phyloP scores from a whole-genome alignment of 139 green algal genomes.

The Chlamydomonas asymmetrica region DNA sequence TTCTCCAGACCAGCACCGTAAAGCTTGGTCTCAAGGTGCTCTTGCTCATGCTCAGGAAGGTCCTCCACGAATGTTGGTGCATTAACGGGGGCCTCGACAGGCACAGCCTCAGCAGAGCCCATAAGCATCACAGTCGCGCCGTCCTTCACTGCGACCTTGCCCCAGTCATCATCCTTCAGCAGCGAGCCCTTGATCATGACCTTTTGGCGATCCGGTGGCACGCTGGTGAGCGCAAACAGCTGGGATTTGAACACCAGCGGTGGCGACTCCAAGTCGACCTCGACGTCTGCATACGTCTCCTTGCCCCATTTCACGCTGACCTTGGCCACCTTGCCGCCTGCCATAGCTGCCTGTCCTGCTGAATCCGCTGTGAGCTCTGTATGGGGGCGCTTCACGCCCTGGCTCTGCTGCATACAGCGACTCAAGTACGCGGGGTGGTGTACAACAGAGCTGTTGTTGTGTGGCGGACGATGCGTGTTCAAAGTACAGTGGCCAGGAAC shows the following conservation, averaged over 20 bases:
- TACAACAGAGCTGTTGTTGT: too few species aligned
- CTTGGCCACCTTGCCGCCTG: too few species aligned
- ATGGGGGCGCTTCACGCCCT: too few species aligned
- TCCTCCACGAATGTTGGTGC: conserved; percentile 90
- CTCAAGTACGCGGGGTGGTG: too few species aligned
- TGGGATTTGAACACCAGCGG: conserved; percentile 94
- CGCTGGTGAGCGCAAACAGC: conserved; percentile 91
- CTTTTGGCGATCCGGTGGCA: conserved; percentile 94
- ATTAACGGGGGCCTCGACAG: conserved; percentile 67
- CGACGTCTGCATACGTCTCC: conserved; percentile 82
- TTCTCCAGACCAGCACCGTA: conserved; percentile 90
- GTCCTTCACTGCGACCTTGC: conserved; percentile 77
- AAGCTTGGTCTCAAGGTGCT: conserved; percentile 56
- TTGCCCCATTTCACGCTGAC: conserved; percentile 95
- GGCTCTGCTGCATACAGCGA: too few species aligned
- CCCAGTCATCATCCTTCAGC: conserved; percentile 94
- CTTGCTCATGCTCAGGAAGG: conserved; percentile 84
- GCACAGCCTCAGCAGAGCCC: conserved; percentile 84
- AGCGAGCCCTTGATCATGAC: conserved; percentile 96
- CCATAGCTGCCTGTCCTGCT: too few species aligned
- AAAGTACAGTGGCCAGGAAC: conserved; percentile 27
- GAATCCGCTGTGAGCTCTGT: too few species aligned
- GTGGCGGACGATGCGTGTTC: too few species aligned
- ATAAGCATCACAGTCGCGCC: conserved; percentile 95
- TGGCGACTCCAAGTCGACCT: conserved; percentile 80